A percentile compares a stretch with the other conserved stretches of the same genome.
phyloP scores from a whole-genome alignment of 2,329 filamentous ascomycete genomes.

The Mycosphaerelloides madeirae region DNA sequence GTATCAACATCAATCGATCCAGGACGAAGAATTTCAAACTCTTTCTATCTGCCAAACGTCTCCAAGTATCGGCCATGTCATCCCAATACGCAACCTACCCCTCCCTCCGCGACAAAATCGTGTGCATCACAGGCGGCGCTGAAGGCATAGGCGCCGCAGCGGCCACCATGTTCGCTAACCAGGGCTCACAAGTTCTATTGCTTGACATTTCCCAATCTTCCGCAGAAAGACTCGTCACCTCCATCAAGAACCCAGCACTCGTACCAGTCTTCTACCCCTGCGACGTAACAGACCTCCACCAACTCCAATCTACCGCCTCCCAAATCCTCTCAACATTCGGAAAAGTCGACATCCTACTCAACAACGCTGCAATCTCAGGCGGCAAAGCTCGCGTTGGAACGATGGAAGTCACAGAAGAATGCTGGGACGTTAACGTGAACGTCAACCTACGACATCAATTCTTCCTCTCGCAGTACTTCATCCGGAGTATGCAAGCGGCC shows the following conservation, averaged over 20 bases:
- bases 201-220: slow-evolving; percentile 54
- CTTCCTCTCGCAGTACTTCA: slow-evolving; percentile 54
- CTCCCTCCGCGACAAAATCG: slow-evolving; percentile 50
- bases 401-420: slow-evolving; percentile 60
- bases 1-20: too few species aligned
- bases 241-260: slow-evolving; percentile 26
- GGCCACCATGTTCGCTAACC: slow-evolving; percentile 52
- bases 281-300: slow-evolving; percentile 49
- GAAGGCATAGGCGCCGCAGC: slow-evolving; percentile 61
- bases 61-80: slow-evolving; percentile 4
- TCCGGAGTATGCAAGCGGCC: slow-evolving; percentile 55
- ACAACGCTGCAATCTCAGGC: slow-evolving; percentile 57
- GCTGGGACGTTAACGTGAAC: slow-evolving; percentile 55
- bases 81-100: slow-evolving; percentile 28
- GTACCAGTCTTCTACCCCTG: slow-evolving; percentile 34
- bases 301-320: slow-evolving; percentile 48
- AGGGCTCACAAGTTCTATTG: slow-evolving; percentile 57
- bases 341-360: slow-evolving; percentile 55
- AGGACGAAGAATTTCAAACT: too few species aligned
- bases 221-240: slow-evolving; percentile 44
- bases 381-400: slow-evolving; percentile 55
- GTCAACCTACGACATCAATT: slow-evolving; percentile 65
- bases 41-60: too few species aligned
- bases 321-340: slow-evolving; percentile 42
- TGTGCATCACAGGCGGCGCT: slow-evolving; percentile 61